A percentile compares a stretch with the other conserved stretches of the same genome.
These are phyloP conservation scores for Yamadazyma membranifaciens DNA, from an alignment of 1,139 yeast genomes.

Conservation along the genomic window DNA sequence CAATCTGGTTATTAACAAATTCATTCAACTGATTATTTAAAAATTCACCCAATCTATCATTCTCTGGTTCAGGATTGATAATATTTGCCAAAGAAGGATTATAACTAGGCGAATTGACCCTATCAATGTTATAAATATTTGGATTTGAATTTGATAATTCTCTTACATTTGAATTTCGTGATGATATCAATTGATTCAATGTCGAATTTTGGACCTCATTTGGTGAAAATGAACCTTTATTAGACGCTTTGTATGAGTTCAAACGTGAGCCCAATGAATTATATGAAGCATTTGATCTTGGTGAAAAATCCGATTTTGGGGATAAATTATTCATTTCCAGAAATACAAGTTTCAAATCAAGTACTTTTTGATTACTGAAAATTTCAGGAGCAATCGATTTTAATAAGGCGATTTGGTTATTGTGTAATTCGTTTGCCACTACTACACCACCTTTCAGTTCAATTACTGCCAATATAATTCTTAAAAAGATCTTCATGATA, in stretches of 20 bases:
- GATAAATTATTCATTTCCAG: neutral
- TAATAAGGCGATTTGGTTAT: slow-evolving; percentile 9
- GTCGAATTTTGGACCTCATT: too few species aligned
- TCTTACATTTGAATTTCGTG: neutral
- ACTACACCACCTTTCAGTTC: slow-evolving; percentile 8
- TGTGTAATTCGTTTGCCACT: neutral
- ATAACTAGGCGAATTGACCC: slow-evolving; percentile 18
- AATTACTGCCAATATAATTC: slow-evolving; percentile 19
- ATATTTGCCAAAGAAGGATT: slow-evolving; percentile 27
- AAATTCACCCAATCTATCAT: slow-evolving; percentile 8
- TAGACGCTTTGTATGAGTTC: too few species aligned
- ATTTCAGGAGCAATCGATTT: slow-evolving; percentile 14
- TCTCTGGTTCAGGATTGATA: slow-evolving; percentile 9
- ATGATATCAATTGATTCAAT: too few species aligned
- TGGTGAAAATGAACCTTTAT: too few species aligned
- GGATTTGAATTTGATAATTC: slow-evolving; percentile 3
- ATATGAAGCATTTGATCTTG: slow-evolving; percentile 3
- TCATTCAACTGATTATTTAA: slow-evolving; percentile 11
- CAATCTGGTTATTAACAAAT: slow-evolving; percentile 14
- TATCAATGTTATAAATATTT: neutral
- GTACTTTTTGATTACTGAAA: slow-evolving; percentile 5
- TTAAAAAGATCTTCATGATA: slow-evolving; percentile 21
- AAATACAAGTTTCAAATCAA: slow-evolving; percentile 3
- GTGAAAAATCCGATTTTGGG: too few species aligned
- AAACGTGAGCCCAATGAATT: neutral